Percentiles rank a stretch among this genome's conserved stretches.
These are phyloP conservation scores for Chlorella ohadii DNA, from an alignment of 139 green algal species.

Conservation along the genomic window DNA sequence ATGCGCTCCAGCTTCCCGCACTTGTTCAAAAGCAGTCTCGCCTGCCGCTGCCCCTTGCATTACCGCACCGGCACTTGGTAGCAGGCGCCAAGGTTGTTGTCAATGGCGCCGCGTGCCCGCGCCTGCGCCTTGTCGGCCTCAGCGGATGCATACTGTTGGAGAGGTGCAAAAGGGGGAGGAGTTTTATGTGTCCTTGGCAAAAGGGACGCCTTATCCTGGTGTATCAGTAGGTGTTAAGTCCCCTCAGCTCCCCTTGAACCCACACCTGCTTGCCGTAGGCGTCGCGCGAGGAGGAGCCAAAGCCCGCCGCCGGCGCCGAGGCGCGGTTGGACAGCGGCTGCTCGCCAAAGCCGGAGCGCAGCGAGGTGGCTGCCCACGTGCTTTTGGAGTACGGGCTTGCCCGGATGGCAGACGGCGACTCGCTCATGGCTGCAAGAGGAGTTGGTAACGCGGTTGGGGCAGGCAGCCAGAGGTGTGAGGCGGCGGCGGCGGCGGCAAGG, in stretches of 20 bases:
- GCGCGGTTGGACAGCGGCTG: constrained; percentile 35
- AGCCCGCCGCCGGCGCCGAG: constrained; percentile 42
- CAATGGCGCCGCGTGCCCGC: constrained; percentile 36
- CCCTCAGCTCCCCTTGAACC: no score
- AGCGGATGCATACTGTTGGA: constrained; percentile 9
- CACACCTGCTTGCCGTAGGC: constrained; percentile 17
- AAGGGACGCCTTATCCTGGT: no score
- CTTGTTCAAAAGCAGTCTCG: background rate
- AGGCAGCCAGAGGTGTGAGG: no score
- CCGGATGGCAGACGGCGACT: background rate
- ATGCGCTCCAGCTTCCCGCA: background rate
- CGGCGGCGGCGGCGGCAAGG: no score
- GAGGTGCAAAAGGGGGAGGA: background rate
- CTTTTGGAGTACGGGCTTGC: background rate
- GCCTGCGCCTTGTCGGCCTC: constrained; percentile 49
- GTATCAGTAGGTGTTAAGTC: no score
- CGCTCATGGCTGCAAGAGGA: background rate
- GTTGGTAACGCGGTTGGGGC: no score
- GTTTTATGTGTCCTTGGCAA: no score
- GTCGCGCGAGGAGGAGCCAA: constrained; percentile 47
- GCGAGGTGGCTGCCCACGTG: background rate
- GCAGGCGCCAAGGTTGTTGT: constrained; percentile 51
- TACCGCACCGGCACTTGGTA: constrained; percentile 41
- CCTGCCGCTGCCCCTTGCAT: background rate
- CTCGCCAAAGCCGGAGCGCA: constrained; percentile 47